These are phyloP conservation scores for Sugiyamaella neomexicana DNA, from an alignment of 1,139 yeast genomes.

Conservation along the genomic window DNA sequence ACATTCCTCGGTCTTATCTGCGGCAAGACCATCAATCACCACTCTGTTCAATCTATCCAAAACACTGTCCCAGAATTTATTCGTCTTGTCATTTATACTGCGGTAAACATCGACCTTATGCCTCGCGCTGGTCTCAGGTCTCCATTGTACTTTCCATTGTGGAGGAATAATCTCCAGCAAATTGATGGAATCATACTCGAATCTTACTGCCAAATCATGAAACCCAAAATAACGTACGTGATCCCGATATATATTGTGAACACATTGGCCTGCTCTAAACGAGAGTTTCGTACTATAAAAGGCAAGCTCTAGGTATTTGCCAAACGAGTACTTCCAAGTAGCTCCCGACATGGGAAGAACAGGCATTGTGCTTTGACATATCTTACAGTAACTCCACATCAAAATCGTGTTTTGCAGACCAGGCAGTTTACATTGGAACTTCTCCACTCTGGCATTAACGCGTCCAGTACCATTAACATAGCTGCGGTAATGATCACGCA, in stretches of 20 bases:
- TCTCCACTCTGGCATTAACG: slow-evolving; percentile 73
- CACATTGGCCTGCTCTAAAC: slow-evolving; percentile 58
- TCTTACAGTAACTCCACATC: slow-evolving; percentile 91
- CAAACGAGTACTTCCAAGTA: slow-evolving; percentile 88
- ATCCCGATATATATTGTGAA: slow-evolving; percentile 75
- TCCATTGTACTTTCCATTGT: slow-evolving; percentile 66
- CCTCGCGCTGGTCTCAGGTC: slow-evolving; percentile 66
- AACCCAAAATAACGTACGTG: slow-evolving; percentile 84
- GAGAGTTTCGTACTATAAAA: slow-evolving; percentile 65
- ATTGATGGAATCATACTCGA: slow-evolving; percentile 76
- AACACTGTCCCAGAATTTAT: slow-evolving; percentile 72
- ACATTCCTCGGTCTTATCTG: slow-evolving; percentile 72
- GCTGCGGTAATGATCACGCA: slow-evolving; percentile 76
- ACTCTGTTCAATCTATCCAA: slow-evolving; percentile 69
- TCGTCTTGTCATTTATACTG: slow-evolving; percentile 54
- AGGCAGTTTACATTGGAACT: slow-evolving; percentile 55
- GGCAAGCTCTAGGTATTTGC: slow-evolving; percentile 82
- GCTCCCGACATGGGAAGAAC: slow-evolving; percentile 83
- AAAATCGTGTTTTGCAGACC: slow-evolving; percentile 67
- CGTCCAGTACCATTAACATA: slow-evolving; percentile 90
- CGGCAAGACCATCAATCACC: slow-evolving; percentile 71
- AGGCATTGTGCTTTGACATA: slow-evolving; percentile 75
- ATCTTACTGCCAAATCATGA: slow-evolving; percentile 72
- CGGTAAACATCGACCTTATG: slow-evolving; percentile 66
- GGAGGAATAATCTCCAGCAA: slow-evolving; percentile 80